phyloP scores from a whole-genome alignment of 345 rosid genomes.

The Dipteronia sinensis region DNA sequence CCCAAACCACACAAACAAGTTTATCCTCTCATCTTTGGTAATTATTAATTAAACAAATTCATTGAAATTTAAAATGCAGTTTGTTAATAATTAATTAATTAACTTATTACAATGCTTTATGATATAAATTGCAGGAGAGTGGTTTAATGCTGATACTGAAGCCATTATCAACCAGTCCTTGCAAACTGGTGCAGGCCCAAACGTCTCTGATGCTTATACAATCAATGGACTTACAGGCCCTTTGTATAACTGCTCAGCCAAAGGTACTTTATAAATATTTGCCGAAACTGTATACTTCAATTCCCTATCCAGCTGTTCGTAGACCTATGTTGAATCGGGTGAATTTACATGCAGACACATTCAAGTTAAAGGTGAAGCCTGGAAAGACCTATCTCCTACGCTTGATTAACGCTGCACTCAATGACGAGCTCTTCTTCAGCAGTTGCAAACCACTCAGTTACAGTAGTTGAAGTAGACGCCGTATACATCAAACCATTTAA shows the following conservation, averaged over 20 bases:
- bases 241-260: constrained; percentile 40
- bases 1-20: constrained; percentile 42
- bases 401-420: constrained; percentile 36
- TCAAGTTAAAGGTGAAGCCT: constrained; percentile 22
- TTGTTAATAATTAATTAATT: too few relatives aligned
- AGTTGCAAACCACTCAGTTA: constrained; percentile 25
- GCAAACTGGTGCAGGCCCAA: constrained; percentile 32
- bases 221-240: constrained; percentile 42
- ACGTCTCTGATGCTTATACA: constrained; percentile 26
- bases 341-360: constrained; percentile 7
- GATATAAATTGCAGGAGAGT: constrained; percentile 29
- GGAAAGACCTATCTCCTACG: constrained; percentile 34
- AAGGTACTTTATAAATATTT: constrained; percentile 18
- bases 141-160: constrained; percentile 35
- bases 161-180: constrained; percentile 34
- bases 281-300: too few relatives aligned
- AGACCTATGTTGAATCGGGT: too few relatives aligned
- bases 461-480: constrained; percentile 24
- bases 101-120: background rate
- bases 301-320: too few relatives aligned
- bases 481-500: constrained; percentile 15
- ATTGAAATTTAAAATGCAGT: too few relatives aligned
- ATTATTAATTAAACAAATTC: too few relatives aligned
- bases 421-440: constrained; percentile 35
- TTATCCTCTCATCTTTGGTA: constrained; percentile 38